These are phyloP conservation scores for Alectoria sarmentosa DNA, from an alignment of 495 filamentous ascomycete species.

Conservation along the genomic window DNA sequence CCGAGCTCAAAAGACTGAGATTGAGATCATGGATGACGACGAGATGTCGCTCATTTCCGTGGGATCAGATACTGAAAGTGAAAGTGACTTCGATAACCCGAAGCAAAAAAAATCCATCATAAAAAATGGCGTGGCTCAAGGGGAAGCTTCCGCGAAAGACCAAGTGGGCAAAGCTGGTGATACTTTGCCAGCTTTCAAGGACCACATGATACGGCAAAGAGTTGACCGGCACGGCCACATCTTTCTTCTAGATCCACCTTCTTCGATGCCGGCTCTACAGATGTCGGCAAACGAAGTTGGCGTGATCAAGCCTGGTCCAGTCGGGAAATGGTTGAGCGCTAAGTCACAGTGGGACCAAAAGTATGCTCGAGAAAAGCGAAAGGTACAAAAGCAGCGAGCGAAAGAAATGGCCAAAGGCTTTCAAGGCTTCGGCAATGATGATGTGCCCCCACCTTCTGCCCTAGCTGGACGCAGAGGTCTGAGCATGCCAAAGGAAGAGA, in stretches of 20 bases:
- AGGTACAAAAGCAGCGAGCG: conserved; percentile 60
- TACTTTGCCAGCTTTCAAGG: conserved; percentile 64
- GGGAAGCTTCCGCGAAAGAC: conserved; percentile 25
- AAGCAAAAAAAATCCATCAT: conserved; percentile 26
- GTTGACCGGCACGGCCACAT: conserved; percentile 70
- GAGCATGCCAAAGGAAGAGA: conserved; percentile 45
- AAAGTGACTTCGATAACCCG: conserved; percentile 28
- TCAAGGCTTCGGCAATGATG: conserved; percentile 58
- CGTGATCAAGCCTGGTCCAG: conserved; percentile 68
- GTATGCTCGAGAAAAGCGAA: conserved; percentile 57
- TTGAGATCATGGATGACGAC: conserved; percentile 77
- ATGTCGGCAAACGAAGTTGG: conserved; percentile 61
- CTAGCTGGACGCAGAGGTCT: conserved; percentile 61
- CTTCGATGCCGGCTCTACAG: conserved; percentile 53
- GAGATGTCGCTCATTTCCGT: conserved; percentile 64
- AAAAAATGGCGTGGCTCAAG: conserved; percentile 19
- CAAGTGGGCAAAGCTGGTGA: conserved; percentile 76
- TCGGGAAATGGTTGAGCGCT: conserved; percentile 72
- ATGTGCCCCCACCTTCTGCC: conserved; percentile 75
- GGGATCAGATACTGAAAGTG: conserved; percentile 42
- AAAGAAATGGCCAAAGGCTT: conserved; percentile 65
- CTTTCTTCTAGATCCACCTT: conserved; percentile 53
- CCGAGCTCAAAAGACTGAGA: conserved; percentile 65
- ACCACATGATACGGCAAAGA: conserved; percentile 86
- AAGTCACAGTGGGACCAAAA: conserved; percentile 63